phyloP scores from a whole-genome alignment of 441 rosid species.

The Populus hybrid region DNA sequence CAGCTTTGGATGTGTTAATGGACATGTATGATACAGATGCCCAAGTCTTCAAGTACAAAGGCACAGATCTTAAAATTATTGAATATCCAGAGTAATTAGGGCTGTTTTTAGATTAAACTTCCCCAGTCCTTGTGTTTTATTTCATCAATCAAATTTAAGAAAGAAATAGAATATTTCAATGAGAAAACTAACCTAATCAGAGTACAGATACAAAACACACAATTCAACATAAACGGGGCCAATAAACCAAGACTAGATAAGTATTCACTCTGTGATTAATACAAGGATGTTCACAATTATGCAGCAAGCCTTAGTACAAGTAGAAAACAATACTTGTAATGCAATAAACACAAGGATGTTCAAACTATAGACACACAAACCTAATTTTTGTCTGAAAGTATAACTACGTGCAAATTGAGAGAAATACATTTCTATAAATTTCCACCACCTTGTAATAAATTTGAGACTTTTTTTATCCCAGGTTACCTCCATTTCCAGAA shows the following conservation, averaged over 20 bases:
- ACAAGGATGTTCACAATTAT: too few relatives aligned
- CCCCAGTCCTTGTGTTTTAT: neutral
- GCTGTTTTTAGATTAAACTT: neutral
- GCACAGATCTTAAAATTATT: neutral
- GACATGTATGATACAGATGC: neutral
- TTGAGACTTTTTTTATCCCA: neutral
- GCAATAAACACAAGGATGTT: neutral
- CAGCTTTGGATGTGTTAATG: neutral
- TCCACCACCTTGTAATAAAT: neutral
- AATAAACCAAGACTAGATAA: neutral
- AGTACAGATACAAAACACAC: neutral
- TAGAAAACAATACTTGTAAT: neutral
- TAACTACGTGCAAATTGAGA: neutral
- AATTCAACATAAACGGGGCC: neutral
- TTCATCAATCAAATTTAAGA: neutral
- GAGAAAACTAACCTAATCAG: neutral
- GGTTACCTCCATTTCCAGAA: neutral
- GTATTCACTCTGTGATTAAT: neutral
- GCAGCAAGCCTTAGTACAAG: neutral
- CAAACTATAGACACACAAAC: neutral
- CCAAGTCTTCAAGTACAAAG: neutral
- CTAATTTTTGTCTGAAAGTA: neutral
- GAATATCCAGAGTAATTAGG: neutral
- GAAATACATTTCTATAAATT: neutral
- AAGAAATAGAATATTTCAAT: neutral